A percentile compares a stretch with the other conserved stretches of the same genome.
Evolutionary conservation across 371 early-diverging fungal genomes (phyloP).

Genomic region (Circinella umbellata): DNA sequence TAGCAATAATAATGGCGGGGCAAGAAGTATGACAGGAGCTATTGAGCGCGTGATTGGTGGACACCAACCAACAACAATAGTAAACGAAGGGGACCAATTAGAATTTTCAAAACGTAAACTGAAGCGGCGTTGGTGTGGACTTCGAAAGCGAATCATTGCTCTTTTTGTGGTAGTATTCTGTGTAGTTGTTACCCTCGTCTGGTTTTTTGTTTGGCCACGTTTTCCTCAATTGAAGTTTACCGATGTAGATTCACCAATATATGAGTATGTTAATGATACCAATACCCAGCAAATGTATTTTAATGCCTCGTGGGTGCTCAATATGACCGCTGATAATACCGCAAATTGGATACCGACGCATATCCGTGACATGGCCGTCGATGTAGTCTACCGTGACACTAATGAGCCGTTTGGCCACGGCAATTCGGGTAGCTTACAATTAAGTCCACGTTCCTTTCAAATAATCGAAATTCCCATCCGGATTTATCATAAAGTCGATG

Average conservation of each 20-base stretch:
- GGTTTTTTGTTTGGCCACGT: conserved; percentile 54
- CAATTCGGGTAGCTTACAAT: conserved; percentile 15
- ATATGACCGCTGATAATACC: conserved; percentile 23
- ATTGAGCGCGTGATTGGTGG: background rate
- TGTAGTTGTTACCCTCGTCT: conserved; percentile 28
- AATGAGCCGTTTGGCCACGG: conserved; percentile 22
- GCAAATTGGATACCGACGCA: conserved; percentile 35
- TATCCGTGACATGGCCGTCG: conserved; percentile 20
- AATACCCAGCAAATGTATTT: conserved; percentile 12
- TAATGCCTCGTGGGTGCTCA: conserved; percentile 27
- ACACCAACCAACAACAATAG: background rate
- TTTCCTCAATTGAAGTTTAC: conserved; percentile 25
- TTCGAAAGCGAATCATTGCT: conserved; percentile 25
- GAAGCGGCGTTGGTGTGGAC: conserved; percentile 21
- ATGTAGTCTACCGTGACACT: conserved; percentile 22
- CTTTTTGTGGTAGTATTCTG: conserved; percentile 25
- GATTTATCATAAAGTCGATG: conserved; percentile 27
- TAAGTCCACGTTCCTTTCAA: conserved; percentile 10
- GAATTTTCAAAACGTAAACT: conserved; percentile 21
- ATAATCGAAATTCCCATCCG: conserved; percentile 17
- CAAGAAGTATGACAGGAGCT: background rate
- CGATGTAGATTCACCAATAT: conserved; percentile 25
- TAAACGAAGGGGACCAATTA: background rate
- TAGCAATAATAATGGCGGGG: conserved; percentile 2
- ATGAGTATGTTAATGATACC: conserved; percentile 13